Base-by-base conservation (phyloP, 352 stramenopile species). In the Pythium rishiriense region DNA sequence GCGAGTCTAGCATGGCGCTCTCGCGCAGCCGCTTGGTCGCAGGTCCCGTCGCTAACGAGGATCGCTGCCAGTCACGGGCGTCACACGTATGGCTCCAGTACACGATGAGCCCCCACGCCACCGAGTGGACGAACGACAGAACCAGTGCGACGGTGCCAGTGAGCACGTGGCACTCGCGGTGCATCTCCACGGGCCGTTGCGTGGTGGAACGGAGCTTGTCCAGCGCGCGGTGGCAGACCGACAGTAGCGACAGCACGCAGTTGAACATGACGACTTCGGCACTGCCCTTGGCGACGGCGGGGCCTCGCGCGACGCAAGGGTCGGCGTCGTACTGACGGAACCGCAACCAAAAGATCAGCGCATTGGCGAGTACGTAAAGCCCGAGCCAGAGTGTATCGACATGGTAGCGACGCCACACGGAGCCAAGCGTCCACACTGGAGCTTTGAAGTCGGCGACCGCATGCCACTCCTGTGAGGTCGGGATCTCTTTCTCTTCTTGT, bases 211-310 rank as follows among this genome's bases (percentile, higher is more conserved):
- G 76, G 0, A 81, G 42, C 24, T 45, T 41, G 5, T 64, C 57
- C 31, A 82, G 10, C 9, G 67, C 42, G 12, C 68, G 67, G 46
- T 79, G 68, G 45, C 75, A 81, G 21, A 83, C 57, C 15, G 60
- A 66, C 28, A 83, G 35, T 0, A 84, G n/a, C 29, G 71, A 56
- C 14, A 77, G 52, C 37, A 49, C 52, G 19, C 51, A 43, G 59
- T 84, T 84, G 21, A 84, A n/a, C 48, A 82, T 45, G 9, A 76
- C 61, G 48, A 75, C 53, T 42, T 87, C 75, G 12, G 75, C 69
- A 22, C 64, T 79, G 21, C 73, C 73, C 46, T 84, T 87, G 37
- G 75, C 78, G 24, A 87, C 58, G 0, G 56, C 62, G 0, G 70
- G 69, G 37, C 60, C 72, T 15, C 52, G 58, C 25, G 54, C 59